Base-by-base conservation (phyloP, 2,329 filamentous ascomycete genomes). In the Alternaria consortialis region DNA sequence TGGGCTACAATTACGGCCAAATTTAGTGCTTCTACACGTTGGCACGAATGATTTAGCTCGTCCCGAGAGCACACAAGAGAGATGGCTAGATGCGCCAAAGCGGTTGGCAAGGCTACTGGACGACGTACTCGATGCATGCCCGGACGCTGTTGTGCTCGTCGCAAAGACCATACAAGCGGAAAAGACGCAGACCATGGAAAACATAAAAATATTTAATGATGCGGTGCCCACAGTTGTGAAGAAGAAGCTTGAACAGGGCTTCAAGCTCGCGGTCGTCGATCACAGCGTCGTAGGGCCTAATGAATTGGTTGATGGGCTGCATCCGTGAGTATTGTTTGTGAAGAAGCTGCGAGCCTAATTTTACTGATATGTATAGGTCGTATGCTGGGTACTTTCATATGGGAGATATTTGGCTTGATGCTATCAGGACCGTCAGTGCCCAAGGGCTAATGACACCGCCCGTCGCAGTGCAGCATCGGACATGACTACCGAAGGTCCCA, bases 131-230 rank as follows among this genome's bases (percentile, higher is more conserved):
- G 48, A 58, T 5, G 53, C 50, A 9, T 74, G 70, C 47, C 75
- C 77, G 0, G 73, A 77, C 50, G 70, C 77, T 5, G 73, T 71
- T 6, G 63, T 81, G 3, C 58, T 81, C 8, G 77, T 82, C 34
- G 78, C 79, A 7, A 70, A 77, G 56, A 73, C 81, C 15, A 76
- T 79, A 43, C 61, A 67, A 15, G 53, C 63, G 9, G 44, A 56
- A 15, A 68, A 72, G 44, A 43, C 36, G 12, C 58, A 55, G 20
- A 63, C 56, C 17, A 55, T 63, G 40, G 48, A 39, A 9, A 67
- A 66, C 20, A 67, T 72, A 13, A 48, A 65, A 12, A 54, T 36
- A 1, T 77, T 64, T 55, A 78, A 78, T 53, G 54, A 56, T 32
- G 66, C 58, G 9, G 53, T 78, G 40, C 66, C 67, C 5, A 54